Conservation (phyloP, 306 rosid species). For the Erythrophleum fordii region DNA sequence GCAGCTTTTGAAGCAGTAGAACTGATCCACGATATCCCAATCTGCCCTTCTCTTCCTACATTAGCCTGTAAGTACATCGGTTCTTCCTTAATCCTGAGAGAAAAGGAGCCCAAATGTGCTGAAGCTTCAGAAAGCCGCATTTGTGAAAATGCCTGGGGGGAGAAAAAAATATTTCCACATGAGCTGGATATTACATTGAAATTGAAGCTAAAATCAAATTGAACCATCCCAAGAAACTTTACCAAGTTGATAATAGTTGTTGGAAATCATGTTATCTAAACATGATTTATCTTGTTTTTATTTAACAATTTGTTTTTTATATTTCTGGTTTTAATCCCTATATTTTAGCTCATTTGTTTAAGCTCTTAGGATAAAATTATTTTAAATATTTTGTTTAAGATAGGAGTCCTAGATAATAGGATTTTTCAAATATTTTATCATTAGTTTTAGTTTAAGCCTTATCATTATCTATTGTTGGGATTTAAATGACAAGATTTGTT, state of each 20-base stretch:
- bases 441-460: no score
- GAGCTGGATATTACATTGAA: constrained; percentile 3
- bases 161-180: constrained; percentile 23
- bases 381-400: no score
- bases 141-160: constrained; percentile 95
- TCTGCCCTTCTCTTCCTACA: constrained; percentile 70
- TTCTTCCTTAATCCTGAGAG: constrained; percentile 92
- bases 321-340: no score
- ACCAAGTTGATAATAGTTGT: neutral
- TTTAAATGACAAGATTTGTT: no score
- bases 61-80: constrained; percentile 57
- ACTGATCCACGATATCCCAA: constrained; percentile 85
- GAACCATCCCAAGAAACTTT: constrained; percentile 4
- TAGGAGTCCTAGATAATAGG: no score
- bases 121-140: constrained; percentile 96
- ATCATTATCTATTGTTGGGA: no score
- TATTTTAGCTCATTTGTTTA: no score
- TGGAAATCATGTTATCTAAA: neutral
- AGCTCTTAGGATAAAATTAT: no score
- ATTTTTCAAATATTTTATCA: no score
- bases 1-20: constrained; percentile 89
- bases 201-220: constrained; percentile 26
- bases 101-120: constrained; percentile 96
- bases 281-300: no score
- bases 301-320: no score